Evolutionary conservation across 805 yeast genomes (phyloP), one percentile per base, ranked within the genome.

Genomic region (Candida verbasci): DNA sequence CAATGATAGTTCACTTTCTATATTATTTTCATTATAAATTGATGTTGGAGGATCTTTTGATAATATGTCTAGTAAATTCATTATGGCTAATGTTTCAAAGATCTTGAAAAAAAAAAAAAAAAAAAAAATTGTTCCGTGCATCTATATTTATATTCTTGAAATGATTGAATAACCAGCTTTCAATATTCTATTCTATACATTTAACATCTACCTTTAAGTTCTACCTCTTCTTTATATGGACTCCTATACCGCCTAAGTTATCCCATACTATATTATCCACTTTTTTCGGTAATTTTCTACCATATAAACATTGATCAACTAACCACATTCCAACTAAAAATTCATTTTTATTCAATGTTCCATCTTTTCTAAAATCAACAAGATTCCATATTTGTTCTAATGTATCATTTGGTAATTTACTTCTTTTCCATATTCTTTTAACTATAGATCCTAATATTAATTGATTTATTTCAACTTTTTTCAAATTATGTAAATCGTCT

Each of bases 301-400:
- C 98, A 54, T 91, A 93, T 10, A 93, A 67, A 53, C 96, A 86
- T 60, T 93, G 98, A 57, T 93, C 99, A 2, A 93, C 89, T 4
- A 89, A 60, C 98, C 98, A 93, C 84, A 86, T 89, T 0, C 98
- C 98, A n/a, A 89, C 91, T 22, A 91, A 63, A 50, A 93, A 93
- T 44, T 89, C 91, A 24, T 79, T 81, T 43, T 86, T 76, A 46
- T 80, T 82, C 37, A 93, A 63, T 1, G 85, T 76, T 0, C 95
- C 95, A 54, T 84, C 93, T 31, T 65, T 58, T 46, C 79, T 56
- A 38, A 61, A 70, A 53, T 75, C 86, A 4, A 89, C 91, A 48
- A 82, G 66, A 32, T 78, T 74, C 87, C 87, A 86, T 20, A 81
- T 80, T 33, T 76, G 72, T 17, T 62, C 66, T 22, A 68, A 48